Evolutionary conservation across 2,329 filamentous ascomycete species (phyloP), one percentile per base, ranked within the genome.

Genomic region (Lachnellula hyalina): DNA sequence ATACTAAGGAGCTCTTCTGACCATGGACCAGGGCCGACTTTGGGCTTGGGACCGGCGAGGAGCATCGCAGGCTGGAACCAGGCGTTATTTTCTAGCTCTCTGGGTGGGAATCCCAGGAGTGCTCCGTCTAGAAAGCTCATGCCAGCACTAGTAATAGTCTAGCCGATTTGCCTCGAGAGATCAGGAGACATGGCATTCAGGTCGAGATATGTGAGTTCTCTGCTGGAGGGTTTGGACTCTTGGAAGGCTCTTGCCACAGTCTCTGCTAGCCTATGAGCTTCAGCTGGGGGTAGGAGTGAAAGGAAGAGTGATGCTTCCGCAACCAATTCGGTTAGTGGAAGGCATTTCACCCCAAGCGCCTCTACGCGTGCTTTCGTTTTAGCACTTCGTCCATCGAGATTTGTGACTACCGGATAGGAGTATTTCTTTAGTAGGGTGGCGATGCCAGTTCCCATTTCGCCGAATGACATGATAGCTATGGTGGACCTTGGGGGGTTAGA

Each of bases 201-300:
- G 61, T 87, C 84, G 17, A 82, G 71, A 65, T 77, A 85, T 66
- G 80, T 81, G 44, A 85, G 70, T 52, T 52, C 15, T 49, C 34
- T 19, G 15, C 5, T 36, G 14, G 76, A 71, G n/a, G 46, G 21
- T 11, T 80, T 80, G 58, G 77, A 73, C 14, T 32, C 23, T 17
- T 15, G 23, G n/a, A 28, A 47, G 5, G 44, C 44, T 28, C n/a
- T 47, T 28, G 75, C 70, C 55, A 86, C 72, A 44, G 83, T 77
- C 63, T 77, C 72, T 1, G 84, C 84, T 0, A 80, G 86, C 3
- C 73, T 72, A 34, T 77, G 64, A 21, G 84, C 83, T 63, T 86
- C 79, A 41, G 77, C 72, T 0, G 84, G 85, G 5, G 85, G 84
- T 12, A 87, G 82, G n/a, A 87, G 79, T 5, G 83, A 87, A 25